phyloP scores from a whole-genome alignment of 1,284 basidiomycete species.

The Fomitopsis schrenkii region DNA sequence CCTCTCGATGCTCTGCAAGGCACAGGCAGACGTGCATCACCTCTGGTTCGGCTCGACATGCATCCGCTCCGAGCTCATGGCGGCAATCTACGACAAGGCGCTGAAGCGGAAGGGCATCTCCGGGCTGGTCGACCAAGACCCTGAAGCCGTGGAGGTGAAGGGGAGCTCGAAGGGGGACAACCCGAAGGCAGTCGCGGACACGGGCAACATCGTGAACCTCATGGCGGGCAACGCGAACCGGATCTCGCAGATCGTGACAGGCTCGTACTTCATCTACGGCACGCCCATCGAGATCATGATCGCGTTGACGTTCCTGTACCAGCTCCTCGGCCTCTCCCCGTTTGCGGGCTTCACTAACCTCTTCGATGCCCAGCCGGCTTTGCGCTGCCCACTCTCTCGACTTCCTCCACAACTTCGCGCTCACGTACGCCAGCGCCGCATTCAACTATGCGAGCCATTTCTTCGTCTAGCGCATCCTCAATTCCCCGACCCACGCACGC shows the following conservation, averaged over 20 bases:
- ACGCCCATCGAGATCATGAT: slow-evolving; percentile 82
- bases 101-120: slow-evolving; percentile 83
- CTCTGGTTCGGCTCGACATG: slow-evolving; percentile 73
- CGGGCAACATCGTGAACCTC: slow-evolving; percentile 76
- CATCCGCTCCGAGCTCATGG: slow-evolving; percentile 71
- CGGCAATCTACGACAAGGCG: slow-evolving; percentile 87
- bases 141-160: slow-evolving; percentile 29
- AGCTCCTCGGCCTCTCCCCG: slow-evolving; percentile 81
- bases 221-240: slow-evolving; percentile 70
- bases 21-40: slow-evolving; percentile 72
- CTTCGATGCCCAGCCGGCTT: slow-evolving; percentile 20
- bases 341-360: slow-evolving; percentile 85
- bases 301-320: slow-evolving; percentile 74
- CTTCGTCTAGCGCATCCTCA: too few species aligned
- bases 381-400: too few species aligned
- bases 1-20: slow-evolving; percentile 52
- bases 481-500: too few species aligned
- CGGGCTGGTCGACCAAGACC: slow-evolving; percentile 58
- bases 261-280: slow-evolving; percentile 62
- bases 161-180: slow-evolving; percentile 44
- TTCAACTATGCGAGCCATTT: too few species aligned
- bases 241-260: slow-evolving; percentile 47
- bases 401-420: too few species aligned
- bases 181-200: slow-evolving; percentile 63
- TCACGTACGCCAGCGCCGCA: too few species aligned